Conservation (phyloP, 305 asterid genomes). For the Rubia occidens region DNA sequence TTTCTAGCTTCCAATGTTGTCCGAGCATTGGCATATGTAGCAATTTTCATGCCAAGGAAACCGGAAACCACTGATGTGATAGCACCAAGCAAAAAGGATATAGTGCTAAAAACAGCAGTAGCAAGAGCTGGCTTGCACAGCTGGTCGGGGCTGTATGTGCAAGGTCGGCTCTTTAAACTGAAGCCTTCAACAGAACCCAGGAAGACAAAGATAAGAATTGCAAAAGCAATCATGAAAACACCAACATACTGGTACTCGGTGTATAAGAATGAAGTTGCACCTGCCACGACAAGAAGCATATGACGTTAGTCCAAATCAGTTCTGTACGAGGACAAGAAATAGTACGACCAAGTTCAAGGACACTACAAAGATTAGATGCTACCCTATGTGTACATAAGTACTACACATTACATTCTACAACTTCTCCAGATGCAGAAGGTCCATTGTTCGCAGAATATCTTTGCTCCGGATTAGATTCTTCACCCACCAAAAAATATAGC, state of each 20-base stretch:
- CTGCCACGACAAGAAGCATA: conserved; percentile 27
- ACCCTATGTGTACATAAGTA: background rate
- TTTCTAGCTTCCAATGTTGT: conserved; percentile 76
- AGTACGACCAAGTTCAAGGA: background rate
- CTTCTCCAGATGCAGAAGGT: background rate
- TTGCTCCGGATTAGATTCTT: no score
- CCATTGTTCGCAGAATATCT: no score
- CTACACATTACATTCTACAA: background rate
- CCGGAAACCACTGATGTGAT: conserved; percentile 68
- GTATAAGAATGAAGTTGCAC: conserved; percentile 67
- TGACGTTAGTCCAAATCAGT: background rate
- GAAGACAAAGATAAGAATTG: conserved; percentile 66
- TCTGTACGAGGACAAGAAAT: background rate
- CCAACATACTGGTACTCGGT: conserved; percentile 72
- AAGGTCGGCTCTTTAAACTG: conserved; percentile 54
- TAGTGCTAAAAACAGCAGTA: conserved; percentile 62
- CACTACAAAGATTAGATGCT: background rate
- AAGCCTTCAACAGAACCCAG: conserved; percentile 74
- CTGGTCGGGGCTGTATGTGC: conserved; percentile 44
- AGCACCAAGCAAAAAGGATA: conserved; percentile 72
- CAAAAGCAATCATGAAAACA: conserved; percentile 69
- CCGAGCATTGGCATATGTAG: conserved; percentile 79
- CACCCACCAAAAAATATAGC: no score
- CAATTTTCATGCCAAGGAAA: conserved; percentile 83
- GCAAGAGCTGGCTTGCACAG: conserved; percentile 86